Base-by-base conservation (phyloP, 352 stramenopile genomes). In the Phytophthora ohioensis region DNA sequence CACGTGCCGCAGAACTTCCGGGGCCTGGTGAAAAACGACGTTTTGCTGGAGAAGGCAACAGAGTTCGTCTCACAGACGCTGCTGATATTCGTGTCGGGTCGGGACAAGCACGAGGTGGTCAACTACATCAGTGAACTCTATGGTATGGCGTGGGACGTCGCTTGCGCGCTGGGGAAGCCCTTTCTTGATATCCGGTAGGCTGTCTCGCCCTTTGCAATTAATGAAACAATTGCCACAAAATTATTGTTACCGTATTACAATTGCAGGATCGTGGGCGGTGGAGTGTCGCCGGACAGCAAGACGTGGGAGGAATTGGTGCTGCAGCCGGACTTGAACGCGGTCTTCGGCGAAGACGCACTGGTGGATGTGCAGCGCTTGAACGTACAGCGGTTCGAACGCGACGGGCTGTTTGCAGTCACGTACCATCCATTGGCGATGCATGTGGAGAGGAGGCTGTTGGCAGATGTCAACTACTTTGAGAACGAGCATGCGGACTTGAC, bases 111-210 rank as follows among this genome's bases (percentile, higher is more conserved):
- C 61, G 85, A 88, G 66, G 74, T 86, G 58, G 64, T 95, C 51
- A 90, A 90, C 69, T 95, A 91, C 79, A 82, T 77, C 64, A 92
- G 87, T 70, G 79, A 95, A 58, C 75, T 95, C 30, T 93, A 93
- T 73, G 79, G 75, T 21, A 65, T 91, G 61, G 75, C 85, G 32
- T 95, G 87, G 87, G 86, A 95, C 60, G 67, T 91, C 27, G 81
- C 76, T 21, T 90, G 81, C 39, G 43, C 80, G 11, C 59, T 82
- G 47, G 73, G 60, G 48, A 93, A 93, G 48, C 69, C 75, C n/a
- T 61, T 84, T 27, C 69, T 95, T 30, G 85, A 93, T 56, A 88
- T 91, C 42, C 76, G 77, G 80, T 88, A 64, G 35, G 68, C 56
- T 46, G 10, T n/a, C 11, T 41, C 32, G 21, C 21, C 21, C 21